These are phyloP conservation scores for Solanum pinnatisectum DNA, from an alignment of 257 asterid genomes.

Conservation along the genomic window DNA sequence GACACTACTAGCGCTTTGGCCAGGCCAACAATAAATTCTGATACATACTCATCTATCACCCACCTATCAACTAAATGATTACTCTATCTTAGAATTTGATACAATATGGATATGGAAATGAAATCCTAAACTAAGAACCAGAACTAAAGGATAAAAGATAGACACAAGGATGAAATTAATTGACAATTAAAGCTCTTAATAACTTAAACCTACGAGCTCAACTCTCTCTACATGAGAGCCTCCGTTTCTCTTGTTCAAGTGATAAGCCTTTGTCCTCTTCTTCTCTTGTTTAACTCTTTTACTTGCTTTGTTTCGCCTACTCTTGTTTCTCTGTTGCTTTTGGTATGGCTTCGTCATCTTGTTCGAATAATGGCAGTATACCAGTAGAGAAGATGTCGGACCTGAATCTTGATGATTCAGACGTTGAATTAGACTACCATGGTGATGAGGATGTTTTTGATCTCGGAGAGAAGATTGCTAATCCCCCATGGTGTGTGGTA, in stretches of 20 bases:
- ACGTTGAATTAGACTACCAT: neutral
- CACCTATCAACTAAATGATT: neutral
- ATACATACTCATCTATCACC: neutral
- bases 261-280: neutral
- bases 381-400: neutral
- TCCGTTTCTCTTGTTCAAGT: neutral
- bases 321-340: neutral
- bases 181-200: neutral
- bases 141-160: neutral
- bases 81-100: neutral
- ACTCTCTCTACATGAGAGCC: neutral
- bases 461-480: neutral
- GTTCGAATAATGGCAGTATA: neutral
- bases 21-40: neutral
- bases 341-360: neutral
- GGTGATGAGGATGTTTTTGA: neutral
- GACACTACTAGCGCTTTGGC: neutral
- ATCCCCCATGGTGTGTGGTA: neutral
- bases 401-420: neutral
- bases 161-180: neutral
- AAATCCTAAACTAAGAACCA: neutral
- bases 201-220: neutral
- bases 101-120: neutral
- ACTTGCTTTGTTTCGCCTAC: neutral
- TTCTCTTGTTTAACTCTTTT: neutral